phyloP scores from a whole-genome alignment of 2,329 filamentous ascomycete genomes.

The Hymenoscyphus fraxineus region DNA sequence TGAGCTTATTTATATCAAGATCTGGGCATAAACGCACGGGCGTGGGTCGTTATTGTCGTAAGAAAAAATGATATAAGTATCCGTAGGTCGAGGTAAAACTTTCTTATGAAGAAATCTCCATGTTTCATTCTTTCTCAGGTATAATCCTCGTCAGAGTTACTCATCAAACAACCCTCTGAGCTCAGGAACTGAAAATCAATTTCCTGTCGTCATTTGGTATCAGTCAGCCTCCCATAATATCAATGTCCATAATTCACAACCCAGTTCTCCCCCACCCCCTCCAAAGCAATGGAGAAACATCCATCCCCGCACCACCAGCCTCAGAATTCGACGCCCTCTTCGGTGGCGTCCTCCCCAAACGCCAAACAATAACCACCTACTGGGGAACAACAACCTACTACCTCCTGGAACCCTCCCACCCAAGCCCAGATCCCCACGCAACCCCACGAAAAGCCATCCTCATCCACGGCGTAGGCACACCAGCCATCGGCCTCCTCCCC shows the following conservation, averaged over 20 bases:
- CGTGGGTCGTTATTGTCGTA: not conserved
- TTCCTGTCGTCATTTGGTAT: too few relatives aligned
- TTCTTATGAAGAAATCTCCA: not conserved
- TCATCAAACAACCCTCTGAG: too few relatives aligned
- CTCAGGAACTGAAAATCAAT: too few relatives aligned
- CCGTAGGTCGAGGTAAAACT: not conserved
- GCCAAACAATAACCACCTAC: conserved; percentile 12
- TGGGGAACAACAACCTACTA: conserved; percentile 19
- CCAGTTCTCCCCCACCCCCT: conserved; percentile 10
- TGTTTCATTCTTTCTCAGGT: not conserved
- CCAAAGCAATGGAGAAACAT: conserved; percentile 12
- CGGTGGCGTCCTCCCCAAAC: conserved; percentile 17
- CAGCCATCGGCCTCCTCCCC: not conserved
- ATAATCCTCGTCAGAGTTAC: not conserved
- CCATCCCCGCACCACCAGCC: conserved; percentile 18
- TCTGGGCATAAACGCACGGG: not conserved
- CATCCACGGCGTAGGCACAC: not conserved
- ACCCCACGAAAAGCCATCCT: not conserved
- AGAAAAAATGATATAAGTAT: conserved; percentile 1
- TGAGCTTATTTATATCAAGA: not conserved
- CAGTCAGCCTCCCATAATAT: not conserved
- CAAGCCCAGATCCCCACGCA: conserved; percentile 24
- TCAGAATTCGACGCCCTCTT: conserved; percentile 16
- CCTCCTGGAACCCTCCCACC: conserved; percentile 10
- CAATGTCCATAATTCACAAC: not conserved